These are phyloP conservation scores for Psilocybe cubensis DNA, from an alignment of 768 basidiomycete genomes.

Conservation along the genomic window DNA sequence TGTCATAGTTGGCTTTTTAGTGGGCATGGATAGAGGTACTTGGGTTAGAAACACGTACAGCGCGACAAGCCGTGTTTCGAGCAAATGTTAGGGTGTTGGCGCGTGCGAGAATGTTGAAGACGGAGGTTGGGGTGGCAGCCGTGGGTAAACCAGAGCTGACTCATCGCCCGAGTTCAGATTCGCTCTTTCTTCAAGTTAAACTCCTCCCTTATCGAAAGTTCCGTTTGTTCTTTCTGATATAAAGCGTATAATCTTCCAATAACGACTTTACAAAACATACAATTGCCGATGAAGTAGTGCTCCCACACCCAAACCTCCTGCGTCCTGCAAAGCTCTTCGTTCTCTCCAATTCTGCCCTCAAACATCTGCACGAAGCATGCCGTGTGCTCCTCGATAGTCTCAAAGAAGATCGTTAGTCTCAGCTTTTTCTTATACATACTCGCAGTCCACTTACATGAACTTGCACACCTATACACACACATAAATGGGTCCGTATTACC, in stretches of 20 bases:
- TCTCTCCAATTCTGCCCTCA: constrained; percentile 65
- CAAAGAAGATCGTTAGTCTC: constrained; percentile 72
- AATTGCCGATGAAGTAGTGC: constrained; percentile 86
- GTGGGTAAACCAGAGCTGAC: constrained; percentile 38
- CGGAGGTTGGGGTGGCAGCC: constrained; percentile 29
- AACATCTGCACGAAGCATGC: constrained; percentile 69
- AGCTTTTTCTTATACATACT: constrained; percentile 6
- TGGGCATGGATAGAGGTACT: not conserved
- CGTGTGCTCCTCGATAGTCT: constrained; percentile 72
- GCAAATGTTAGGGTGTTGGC: constrained; percentile 92
- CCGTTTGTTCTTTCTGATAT: too few relatives aligned
- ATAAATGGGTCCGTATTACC: constrained; percentile 93
- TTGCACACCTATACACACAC: not conserved
- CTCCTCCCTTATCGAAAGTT: constrained; percentile 17
- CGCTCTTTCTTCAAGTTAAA: constrained; percentile 7
- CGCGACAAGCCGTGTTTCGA: constrained; percentile 88
- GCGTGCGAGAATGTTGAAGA: constrained; percentile 74
- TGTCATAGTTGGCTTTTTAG: constrained; percentile 26
- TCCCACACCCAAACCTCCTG: constrained; percentile 85
- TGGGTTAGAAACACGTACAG: constrained; percentile 44
- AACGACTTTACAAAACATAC: too few relatives aligned
- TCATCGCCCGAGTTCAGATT: constrained; percentile 36
- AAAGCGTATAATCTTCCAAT: too few relatives aligned
- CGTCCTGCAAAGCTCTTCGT: constrained; percentile 82
- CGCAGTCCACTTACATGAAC: not conserved